These are phyloP conservation scores for Tolypocladium paradoxum DNA, from an alignment of 2,329 filamentous ascomycete species.

Conservation along the genomic window DNA sequence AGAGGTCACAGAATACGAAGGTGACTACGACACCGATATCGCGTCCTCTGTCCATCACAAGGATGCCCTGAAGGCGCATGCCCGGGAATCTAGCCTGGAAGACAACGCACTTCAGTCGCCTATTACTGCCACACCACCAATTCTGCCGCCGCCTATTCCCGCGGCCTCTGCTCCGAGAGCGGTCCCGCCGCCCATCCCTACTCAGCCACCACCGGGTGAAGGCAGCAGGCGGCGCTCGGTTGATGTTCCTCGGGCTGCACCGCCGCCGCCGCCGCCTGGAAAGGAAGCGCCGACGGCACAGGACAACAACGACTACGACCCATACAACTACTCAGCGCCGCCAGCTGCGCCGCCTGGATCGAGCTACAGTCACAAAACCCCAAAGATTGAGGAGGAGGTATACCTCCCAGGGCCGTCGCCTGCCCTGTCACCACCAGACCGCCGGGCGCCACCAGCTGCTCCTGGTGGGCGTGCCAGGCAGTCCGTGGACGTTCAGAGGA, in stretches of 20 bases:
- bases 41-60: constrained; percentile 89
- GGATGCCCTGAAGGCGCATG: constrained; percentile 78
- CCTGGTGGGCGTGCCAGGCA: constrained; percentile 15
- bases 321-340: constrained; percentile 42
- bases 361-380: constrained; percentile 22
- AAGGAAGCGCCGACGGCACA: constrained; percentile 20
- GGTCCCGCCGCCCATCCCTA: constrained; percentile 55
- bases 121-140: constrained; percentile 30
- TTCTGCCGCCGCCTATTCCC: constrained; percentile 46
- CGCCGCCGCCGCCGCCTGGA: constrained; percentile 38
- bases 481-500: constrained; percentile 26
- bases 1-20: constrained; percentile 88
- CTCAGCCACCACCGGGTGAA: constrained; percentile 39
- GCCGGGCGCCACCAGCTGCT: constrained; percentile 31
- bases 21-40: constrained; percentile 96
- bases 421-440: constrained; percentile 32
- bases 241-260: constrained; percentile 60
- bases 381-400: constrained; percentile 33
- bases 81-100: constrained; percentile 65
- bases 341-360: constrained; percentile 13
- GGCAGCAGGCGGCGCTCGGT: constrained; percentile 49
- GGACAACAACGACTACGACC: constrained; percentile 59
- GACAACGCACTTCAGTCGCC: constrained; percentile 54
- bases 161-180: constrained; percentile 43
- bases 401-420: constrained; percentile 38